Conservation (phyloP, 2,329 filamentous ascomycete genomes). For the Anthostomella pinea region DNA sequence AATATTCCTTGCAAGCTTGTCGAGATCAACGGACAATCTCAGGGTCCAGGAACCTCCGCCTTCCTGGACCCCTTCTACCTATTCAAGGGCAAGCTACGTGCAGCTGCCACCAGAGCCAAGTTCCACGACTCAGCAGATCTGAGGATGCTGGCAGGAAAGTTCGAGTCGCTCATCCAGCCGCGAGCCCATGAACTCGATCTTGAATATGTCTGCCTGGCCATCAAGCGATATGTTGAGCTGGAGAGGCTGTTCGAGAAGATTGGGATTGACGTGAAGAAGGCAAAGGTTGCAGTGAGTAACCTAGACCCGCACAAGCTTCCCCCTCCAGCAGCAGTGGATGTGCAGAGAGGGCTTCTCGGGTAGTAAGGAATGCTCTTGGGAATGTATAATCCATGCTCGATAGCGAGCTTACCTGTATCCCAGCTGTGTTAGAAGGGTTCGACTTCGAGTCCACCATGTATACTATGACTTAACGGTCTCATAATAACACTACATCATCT, state of each 20-base stretch:
- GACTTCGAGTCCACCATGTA: no score
- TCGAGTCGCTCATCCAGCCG: neutral
- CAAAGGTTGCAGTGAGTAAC: slow-evolving; percentile 1
- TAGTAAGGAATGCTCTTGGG: no score
- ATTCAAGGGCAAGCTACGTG: slow-evolving; percentile 10
- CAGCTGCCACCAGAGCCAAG: slow-evolving; percentile 2
- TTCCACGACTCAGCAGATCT: slow-evolving; percentile 7
- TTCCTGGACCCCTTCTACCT: slow-evolving; percentile 7
- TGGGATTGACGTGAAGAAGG: slow-evolving; percentile 2
- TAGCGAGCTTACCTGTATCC: no score
- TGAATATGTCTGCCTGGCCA: slow-evolving; percentile 2
- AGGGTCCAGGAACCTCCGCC: neutral
- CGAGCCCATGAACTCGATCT: neutral
- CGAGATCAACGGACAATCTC: no score
- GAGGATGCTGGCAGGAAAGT: neutral
- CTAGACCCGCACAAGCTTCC: neutral
- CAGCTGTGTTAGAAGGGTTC: no score
- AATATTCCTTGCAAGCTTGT: no score
- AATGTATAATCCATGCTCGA: no score
- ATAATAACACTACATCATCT: no score
- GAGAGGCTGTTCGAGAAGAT: slow-evolving; percentile 1
- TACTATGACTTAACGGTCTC: no score
- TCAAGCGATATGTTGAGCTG: slow-evolving; percentile 5
- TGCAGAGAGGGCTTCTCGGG: slow-evolving; percentile 5
- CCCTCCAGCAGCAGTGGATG: neutral